These are phyloP conservation scores for Cadophora malorum DNA, from an alignment of 2,329 filamentous ascomycete species.

Conservation along the genomic window DNA sequence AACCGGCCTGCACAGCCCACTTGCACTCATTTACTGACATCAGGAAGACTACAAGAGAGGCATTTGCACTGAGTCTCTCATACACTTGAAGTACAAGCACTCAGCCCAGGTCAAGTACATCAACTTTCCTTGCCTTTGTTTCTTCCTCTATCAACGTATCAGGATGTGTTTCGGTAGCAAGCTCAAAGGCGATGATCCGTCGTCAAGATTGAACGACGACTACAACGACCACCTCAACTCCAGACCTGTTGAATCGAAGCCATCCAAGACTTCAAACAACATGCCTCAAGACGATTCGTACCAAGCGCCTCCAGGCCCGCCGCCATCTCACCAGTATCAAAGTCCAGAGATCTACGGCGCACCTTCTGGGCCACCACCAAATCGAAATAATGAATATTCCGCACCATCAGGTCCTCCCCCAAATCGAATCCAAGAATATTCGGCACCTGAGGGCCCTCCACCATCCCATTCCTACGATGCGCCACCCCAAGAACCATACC, in stretches of 20 bases:
- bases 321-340: slow-evolving; percentile 29
- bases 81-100: neutral
- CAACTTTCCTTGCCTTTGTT: slow-evolving; percentile 10
- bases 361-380: slow-evolving; percentile 31
- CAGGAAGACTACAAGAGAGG: slow-evolving; percentile 8
- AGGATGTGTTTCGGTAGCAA: slow-evolving; percentile 42
- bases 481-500: slow-evolving; percentile 52
- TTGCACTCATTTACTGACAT: slow-evolving; percentile 18
- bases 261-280: slow-evolving; percentile 32
- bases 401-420: slow-evolving; percentile 39
- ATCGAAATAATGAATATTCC: slow-evolving; percentile 26
- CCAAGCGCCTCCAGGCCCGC: slow-evolving; percentile 45
- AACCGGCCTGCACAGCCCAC: slow-evolving; percentile 21
- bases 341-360: slow-evolving; percentile 22
- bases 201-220: slow-evolving; percentile 28
- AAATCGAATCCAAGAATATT: slow-evolving; percentile 21
- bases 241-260: slow-evolving; percentile 35
- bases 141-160: slow-evolving; percentile 15
- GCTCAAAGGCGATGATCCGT: slow-evolving; percentile 37
- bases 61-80: slow-evolving; percentile 5
- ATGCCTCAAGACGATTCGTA: slow-evolving; percentile 40
- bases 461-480: slow-evolving; percentile 41
- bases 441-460: slow-evolving; percentile 35
- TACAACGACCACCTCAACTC: slow-evolving; percentile 34
- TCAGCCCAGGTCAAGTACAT: slow-evolving; percentile 26